Conservation (phyloP, 2,329 filamentous ascomycete genomes). For the Drechslera avenae region DNA sequence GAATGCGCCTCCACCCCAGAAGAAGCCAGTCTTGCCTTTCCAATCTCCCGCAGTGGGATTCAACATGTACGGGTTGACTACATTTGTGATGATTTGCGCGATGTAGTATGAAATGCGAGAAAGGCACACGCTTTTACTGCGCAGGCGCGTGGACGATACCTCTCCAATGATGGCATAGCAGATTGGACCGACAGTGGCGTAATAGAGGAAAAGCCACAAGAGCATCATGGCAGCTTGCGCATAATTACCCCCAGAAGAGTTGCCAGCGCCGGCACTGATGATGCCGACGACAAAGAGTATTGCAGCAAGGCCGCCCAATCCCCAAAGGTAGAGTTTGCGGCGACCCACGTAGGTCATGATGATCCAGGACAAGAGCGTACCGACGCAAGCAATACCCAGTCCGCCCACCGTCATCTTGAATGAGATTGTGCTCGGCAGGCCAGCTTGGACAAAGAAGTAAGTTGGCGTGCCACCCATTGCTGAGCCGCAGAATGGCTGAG, state of each 20-base stretch:
- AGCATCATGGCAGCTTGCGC: slow-evolving; percentile 29
- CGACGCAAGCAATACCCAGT: slow-evolving; percentile 60
- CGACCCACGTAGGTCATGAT: slow-evolving; percentile 78
- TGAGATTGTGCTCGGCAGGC: slow-evolving; percentile 44
- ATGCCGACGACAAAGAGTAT: slow-evolving; percentile 79
- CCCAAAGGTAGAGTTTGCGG: slow-evolving; percentile 73
- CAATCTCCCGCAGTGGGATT: slow-evolving; percentile 71
- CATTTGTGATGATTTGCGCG: slow-evolving; percentile 68
- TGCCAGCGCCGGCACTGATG: slow-evolving; percentile 48
- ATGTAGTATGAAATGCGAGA: slow-evolving; percentile 75
- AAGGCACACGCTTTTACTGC: slow-evolving; percentile 85
- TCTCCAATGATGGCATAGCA: slow-evolving; percentile 86
- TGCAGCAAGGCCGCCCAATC: slow-evolving; percentile 64
- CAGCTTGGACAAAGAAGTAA: slow-evolving; percentile 53
- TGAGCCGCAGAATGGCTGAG: slow-evolving; percentile 43
- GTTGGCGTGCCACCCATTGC: slow-evolving; percentile 39
- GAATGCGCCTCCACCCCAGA: slow-evolving; percentile 78
- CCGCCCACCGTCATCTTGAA: slow-evolving; percentile 56
- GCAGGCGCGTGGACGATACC: slow-evolving; percentile 76
- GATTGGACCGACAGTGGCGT: slow-evolving; percentile 82
- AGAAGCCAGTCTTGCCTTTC: slow-evolving; percentile 78
- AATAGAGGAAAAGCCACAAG: slow-evolving; percentile 68
- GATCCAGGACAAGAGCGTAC: slow-evolving; percentile 75
- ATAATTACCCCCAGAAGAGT: slow-evolving; percentile 51
- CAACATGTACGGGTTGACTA: slow-evolving; percentile 67